Percentiles rank a stretch among this genome's conserved stretches.
phyloP scores from a whole-genome alignment of 805 yeast genomes.

The Kodamaea sagamina region DNA sequence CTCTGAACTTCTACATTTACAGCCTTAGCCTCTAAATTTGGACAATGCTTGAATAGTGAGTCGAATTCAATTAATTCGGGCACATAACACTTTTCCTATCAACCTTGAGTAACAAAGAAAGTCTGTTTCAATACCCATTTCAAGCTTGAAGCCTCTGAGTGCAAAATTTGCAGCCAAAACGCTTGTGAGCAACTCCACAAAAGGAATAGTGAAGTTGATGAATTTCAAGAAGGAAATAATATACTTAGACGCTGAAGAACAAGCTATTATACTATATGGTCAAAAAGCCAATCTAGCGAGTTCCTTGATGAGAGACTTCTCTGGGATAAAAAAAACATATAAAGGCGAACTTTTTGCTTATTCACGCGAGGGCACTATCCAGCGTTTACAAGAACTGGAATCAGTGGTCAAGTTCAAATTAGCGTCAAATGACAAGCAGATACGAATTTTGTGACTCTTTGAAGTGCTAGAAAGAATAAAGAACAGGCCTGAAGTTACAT shows the following conservation, averaged over 20 bases:
- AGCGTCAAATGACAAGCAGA: constrained; percentile 21
- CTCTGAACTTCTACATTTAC: too few species aligned
- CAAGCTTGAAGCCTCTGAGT: not conserved
- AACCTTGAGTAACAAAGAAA: too few species aligned
- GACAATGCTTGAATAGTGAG: too few species aligned
- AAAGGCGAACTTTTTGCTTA: constrained; percentile 37
- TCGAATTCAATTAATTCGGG: too few species aligned
- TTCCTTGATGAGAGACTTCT: constrained; percentile 38
- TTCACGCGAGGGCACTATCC: constrained; percentile 42
- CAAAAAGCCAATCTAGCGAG: constrained; percentile 27
- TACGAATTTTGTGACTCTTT: too few species aligned
- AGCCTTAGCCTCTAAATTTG: too few species aligned
- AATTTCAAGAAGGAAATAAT: constrained; percentile 28
- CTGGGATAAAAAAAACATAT: constrained; percentile 39
- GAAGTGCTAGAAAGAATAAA: too few species aligned
- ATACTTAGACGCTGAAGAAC: constrained; percentile 35
- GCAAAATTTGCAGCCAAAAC: not conserved
- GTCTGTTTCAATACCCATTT: not conserved
- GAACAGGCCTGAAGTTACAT: too few species aligned
- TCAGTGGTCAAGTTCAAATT: constrained; percentile 19
- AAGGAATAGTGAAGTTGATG: constrained; percentile 25
- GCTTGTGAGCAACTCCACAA: not conserved
- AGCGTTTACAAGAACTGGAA: constrained; percentile 8
- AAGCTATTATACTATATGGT: too few species aligned
- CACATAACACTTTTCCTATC: too few species aligned